Base-by-base conservation (phyloP, 2,329 filamentous ascomycete species). In the Orbilia javanica region DNA sequence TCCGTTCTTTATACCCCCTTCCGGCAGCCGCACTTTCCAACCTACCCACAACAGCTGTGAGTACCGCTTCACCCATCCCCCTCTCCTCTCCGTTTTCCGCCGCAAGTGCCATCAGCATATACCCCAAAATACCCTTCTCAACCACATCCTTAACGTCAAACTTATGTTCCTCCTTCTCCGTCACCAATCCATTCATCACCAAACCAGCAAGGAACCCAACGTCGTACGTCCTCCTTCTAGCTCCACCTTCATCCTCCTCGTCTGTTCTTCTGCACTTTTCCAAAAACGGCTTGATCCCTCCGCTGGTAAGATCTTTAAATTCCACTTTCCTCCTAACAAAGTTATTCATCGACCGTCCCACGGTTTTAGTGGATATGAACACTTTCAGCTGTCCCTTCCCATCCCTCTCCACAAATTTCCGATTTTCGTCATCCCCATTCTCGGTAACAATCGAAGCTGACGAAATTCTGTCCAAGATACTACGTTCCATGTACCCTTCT, bases 61-160 rank as follows among this genome's bases (percentile, higher is more conserved):
- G 75, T 13, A 79, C 80, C n/a, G 62, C 62, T 27, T 69, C 66
- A 11, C 81, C 79, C 77, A 81, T 81, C 10, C 46, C 68, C 11
- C 81, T 76, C 29, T 79, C 79, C 8, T 36, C 63, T 22, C 68
- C 68, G 44, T 73, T 70, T 6, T 48, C 48, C 2, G 80, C 80
- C 8, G 78, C 77, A 48, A 82, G 66, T 4, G 71, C 79, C n/a
- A 74, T 70, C 18, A 82, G 68, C 22, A 79, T 77, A 27, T 79
- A 79, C 10, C 76, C 78, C 6, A 82, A 42, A 6, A 74, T 71
- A 7, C 80, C 34, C 27, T 79, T 80, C 53, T 81, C 81, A 27
- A 82, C 57, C 5, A 80, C 46, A 57, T 75, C 76, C 48, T 80
- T 76, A 20, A 79, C 46, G 69, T 81, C 80, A 15, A 81, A 20